phyloP scores from a whole-genome alignment of 208 protist species.

The Naegleria gruberi region DNA sequence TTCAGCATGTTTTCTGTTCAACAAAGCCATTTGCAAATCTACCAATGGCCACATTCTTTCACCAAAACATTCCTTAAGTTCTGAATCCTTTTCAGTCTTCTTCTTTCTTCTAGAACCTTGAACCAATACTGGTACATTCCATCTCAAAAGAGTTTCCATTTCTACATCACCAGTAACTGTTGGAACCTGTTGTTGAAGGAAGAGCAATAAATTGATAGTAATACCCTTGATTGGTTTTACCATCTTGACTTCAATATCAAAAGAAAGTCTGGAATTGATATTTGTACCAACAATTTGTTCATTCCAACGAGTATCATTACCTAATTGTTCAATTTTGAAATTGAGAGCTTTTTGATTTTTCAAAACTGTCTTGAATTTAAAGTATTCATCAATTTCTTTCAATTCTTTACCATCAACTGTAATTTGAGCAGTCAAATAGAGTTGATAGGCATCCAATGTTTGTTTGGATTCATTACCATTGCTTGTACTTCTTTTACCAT shows the following conservation, averaged over 20 bases:
- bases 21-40: background rate
- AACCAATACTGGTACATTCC: background rate
- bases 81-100: background rate
- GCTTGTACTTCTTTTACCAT: background rate
- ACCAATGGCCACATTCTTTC: background rate
- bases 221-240: background rate
- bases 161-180: background rate
- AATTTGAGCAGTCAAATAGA: background rate
- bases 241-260: background rate
- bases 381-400: background rate
- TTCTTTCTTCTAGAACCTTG: background rate
- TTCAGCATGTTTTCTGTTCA: background rate
- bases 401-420: background rate
- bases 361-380: background rate
- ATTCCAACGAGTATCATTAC: background rate
- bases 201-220: background rate
- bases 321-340: background rate
- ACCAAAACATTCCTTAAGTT: conserved; percentile 5
- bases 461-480: background rate
- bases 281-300: background rate
- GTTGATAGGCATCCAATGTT: background rate
- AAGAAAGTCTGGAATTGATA: background rate
- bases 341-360: background rate
- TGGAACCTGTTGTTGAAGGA: background rate
- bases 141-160: background rate